A percentile compares a stretch with the other conserved stretches of the same genome.
Conservation (phyloP, 345 rosid genomes). For the Pistacia integerrima region DNA sequence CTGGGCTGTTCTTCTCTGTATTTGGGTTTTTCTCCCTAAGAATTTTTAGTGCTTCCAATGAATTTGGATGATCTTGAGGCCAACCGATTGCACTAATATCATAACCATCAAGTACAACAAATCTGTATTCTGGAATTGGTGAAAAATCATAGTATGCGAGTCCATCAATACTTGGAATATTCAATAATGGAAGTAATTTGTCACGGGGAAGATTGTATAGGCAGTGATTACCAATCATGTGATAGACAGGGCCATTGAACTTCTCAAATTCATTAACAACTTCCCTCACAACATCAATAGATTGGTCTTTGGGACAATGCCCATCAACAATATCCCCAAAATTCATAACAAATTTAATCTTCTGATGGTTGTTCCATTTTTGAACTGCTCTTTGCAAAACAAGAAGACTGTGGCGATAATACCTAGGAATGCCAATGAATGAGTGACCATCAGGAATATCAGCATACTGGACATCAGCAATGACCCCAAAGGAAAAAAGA, state of each 20-base stretch:
- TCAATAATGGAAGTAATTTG: conserved; percentile 69
- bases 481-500: conserved; percentile 86
- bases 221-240: conserved; percentile 94
- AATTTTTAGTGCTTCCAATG: conserved; percentile 63
- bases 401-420: conserved; percentile 73
- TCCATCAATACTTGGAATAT: conserved; percentile 48
- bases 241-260: conserved; percentile 72
- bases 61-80: conserved; percentile 73
- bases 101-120: conserved; percentile 82
- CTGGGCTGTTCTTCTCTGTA: conserved; percentile 78
- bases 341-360: conserved; percentile 69
- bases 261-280: conserved; percentile 57
- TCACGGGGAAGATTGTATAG: conserved; percentile 92
- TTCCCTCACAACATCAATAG: conserved; percentile 55
- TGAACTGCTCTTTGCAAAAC: conserved; percentile 74
- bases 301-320: conserved; percentile 67
- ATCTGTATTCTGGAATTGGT: conserved; percentile 64
- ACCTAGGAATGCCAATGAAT: conserved; percentile 81
- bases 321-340: conserved; percentile 94
- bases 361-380: conserved; percentile 62
- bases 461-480: conserved; percentile 88
- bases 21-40: conserved; percentile 77
- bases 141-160: conserved; percentile 87
- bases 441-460: conserved; percentile 90
- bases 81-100: conserved; percentile 90